These are phyloP conservation scores for Metschnikowia proteae DNA, from an alignment of 805 yeast genomes.

Conservation along the genomic window DNA sequence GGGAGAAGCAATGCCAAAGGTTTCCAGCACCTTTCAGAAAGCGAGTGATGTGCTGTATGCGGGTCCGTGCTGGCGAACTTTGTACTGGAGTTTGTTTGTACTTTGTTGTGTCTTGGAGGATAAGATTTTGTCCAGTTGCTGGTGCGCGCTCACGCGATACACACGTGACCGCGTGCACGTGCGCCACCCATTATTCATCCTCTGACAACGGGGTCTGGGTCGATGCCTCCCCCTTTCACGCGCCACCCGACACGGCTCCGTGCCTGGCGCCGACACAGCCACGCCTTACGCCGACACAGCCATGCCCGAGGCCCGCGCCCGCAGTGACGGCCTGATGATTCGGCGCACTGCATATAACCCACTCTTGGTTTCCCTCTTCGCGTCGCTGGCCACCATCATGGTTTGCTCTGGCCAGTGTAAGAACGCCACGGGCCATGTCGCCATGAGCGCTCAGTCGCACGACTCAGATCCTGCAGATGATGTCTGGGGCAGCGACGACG, in stretches of 20 bases:
- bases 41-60: constrained; percentile 1
- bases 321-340: no score
- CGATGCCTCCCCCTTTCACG: no score
- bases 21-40: constrained; percentile 20
- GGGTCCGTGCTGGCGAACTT: not conserved
- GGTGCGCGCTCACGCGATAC: constrained; percentile 4
- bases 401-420: constrained; percentile 1
- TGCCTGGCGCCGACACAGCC: no score
- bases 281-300: no score
- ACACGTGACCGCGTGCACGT: not conserved
- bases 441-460: not conserved
- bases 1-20: constrained; percentile 8
- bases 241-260: no score
- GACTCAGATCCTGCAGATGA: constrained; percentile 21
- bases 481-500: constrained; percentile 32
- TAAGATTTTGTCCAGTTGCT: not conserved
- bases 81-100: constrained; percentile 1
- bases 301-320: no score
- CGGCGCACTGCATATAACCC: not conserved
- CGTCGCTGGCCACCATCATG: constrained; percentile 1
- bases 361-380: not conserved
- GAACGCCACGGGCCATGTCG: not conserved
- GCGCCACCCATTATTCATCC: not conserved
- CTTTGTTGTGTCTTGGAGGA: constrained; percentile 1
- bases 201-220: no score